phyloP scores from a whole-genome alignment of 2,329 filamentous ascomycete genomes.

The Calonectria multiphialidica region DNA sequence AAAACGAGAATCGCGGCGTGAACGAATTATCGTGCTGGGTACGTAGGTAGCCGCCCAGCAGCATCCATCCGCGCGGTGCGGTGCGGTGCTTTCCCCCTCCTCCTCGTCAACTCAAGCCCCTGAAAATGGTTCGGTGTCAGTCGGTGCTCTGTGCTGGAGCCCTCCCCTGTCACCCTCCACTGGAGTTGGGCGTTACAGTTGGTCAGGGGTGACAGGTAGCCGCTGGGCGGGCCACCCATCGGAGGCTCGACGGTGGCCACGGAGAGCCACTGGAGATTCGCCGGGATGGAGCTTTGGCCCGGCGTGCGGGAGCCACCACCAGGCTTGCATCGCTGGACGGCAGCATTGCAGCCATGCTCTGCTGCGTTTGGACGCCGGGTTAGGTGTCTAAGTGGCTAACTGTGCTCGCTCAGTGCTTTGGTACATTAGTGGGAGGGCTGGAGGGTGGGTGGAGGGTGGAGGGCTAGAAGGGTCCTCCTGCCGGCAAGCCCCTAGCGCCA shows the following conservation, averaged over 20 bases:
- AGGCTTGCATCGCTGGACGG: not conserved
- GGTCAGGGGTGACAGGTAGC: slow-evolving; percentile 22
- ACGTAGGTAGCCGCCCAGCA: slow-evolving; percentile 6
- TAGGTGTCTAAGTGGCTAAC: slow-evolving; percentile 2
- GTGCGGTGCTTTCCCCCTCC: slow-evolving; percentile 22
- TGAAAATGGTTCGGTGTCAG: slow-evolving; percentile 37
- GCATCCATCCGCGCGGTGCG: not conserved
- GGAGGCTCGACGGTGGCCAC: not conserved
- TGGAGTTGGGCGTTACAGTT: slow-evolving; percentile 8
- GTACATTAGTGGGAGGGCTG: not conserved
- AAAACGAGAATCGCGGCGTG: slow-evolving; percentile 4
- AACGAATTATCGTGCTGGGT: slow-evolving; percentile 20
- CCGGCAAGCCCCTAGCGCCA: slow-evolving; percentile 36
- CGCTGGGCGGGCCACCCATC: slow-evolving; percentile 12
- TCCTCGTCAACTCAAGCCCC: slow-evolving; percentile 28
- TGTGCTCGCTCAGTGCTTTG: slow-evolving; percentile 15
- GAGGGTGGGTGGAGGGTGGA: slow-evolving; percentile 9
- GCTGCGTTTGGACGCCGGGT: not conserved
- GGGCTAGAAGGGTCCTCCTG: slow-evolving; percentile 27
- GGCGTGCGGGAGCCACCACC: not conserved
- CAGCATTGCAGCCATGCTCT: not conserved
- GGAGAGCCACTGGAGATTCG: slow-evolving; percentile 24
- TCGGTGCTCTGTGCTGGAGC: slow-evolving; percentile 16
- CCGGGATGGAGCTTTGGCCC: slow-evolving; percentile 17
- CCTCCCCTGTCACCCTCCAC: slow-evolving; percentile 8